Evolutionary conservation across 2,329 filamentous ascomycete species (phyloP).

Genomic region (Aplosporella prunicola): DNA sequence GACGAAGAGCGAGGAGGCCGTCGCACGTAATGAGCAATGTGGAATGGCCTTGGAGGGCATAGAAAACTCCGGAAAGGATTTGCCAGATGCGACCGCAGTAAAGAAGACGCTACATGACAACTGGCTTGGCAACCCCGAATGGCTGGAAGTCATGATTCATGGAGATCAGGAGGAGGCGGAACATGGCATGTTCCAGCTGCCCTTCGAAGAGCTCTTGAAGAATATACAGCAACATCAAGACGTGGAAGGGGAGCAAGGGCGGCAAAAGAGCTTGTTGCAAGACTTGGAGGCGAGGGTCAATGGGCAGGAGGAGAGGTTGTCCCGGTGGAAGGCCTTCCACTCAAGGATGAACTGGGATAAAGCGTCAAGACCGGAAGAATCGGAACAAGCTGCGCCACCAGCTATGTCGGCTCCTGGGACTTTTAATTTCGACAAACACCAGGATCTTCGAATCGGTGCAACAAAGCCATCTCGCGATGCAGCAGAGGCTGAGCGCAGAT

Average conservation of each 20-base stretch:
- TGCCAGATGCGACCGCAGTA: constrained; percentile 29
- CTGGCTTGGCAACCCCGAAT: constrained; percentile 69
- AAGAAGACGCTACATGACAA: constrained; percentile 57
- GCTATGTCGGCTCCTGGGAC: constrained; percentile 7
- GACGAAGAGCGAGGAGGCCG: constrained; percentile 51
- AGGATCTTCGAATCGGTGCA: constrained; percentile 18
- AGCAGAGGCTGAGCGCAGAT: not conserved
- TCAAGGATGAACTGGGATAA: constrained; percentile 26
- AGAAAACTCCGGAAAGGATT: constrained; percentile 12
- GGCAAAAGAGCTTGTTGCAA: constrained; percentile 42
- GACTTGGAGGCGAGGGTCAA: constrained; percentile 61
- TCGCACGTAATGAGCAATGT: constrained; percentile 40
- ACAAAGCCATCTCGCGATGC: no score
- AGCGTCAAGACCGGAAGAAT: constrained; percentile 2
- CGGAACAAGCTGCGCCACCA: constrained; percentile 11
- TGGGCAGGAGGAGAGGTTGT: constrained; percentile 57
- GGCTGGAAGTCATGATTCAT: constrained; percentile 61
- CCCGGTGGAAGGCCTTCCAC: constrained; percentile 64
- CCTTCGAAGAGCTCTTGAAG: constrained; percentile 64
- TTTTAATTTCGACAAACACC: constrained; percentile 25
- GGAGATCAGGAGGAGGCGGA: constrained; percentile 50
- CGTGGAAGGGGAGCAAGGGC: constrained; percentile 37
- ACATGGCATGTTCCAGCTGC: constrained; percentile 55
- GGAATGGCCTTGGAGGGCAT: constrained; percentile 22
- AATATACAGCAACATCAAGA: constrained; percentile 52